Evolutionary conservation across 495 filamentous ascomycete genomes (phyloP), one percentile per base, ranked within the genome.

Genomic region (Xylaria cubensis): DNA sequence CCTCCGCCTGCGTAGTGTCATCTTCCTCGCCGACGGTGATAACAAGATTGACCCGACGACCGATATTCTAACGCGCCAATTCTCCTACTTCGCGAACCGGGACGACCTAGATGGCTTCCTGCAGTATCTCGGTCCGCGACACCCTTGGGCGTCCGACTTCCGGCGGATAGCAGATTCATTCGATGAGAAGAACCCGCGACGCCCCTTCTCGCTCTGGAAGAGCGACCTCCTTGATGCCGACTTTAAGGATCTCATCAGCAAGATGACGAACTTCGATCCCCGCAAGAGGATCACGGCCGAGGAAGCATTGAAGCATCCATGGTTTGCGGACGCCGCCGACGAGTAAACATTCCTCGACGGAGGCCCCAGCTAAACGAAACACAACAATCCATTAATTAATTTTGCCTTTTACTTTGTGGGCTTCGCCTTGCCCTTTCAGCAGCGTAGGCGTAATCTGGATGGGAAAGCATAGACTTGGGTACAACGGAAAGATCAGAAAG

Each of bases 1-100:
- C 50, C 77, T 79, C 65, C 77, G 82, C 41, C 73, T 83, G 15
- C 80, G 82, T 44, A 80, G 82, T 69, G 82, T 83, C 74, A 76
- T 75, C 44, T 86, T 82, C 75, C 80, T 85, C 15, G 78, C 85
- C 62, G 74, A 78, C 69, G 82, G 82, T 74, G 82, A 82, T 36
- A 71, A 74, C 3, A 81, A 84, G 70, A 83, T 83, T 55, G 83
- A 85, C 73, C 84, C 83, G 39, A 84, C 88, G 72, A 84, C 84
- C 71, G 75, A 82, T 56, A 80, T 75, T 12, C 63, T 80, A 26
- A 73, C 74, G 29, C 83, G 85, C 29, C 84, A 86, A 68, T 81
- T 85, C 19, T 87, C 85, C 2, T 86, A 85, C 69, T 87, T 86
- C 76, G 84, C 81, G 65, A 81, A 87, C 64, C 70, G 70, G 79